Evolutionary conservation across 495 filamentous ascomycete species (phyloP), one percentile per base, ranked within the genome.

Genomic region (Lichina pygmaea): DNA sequence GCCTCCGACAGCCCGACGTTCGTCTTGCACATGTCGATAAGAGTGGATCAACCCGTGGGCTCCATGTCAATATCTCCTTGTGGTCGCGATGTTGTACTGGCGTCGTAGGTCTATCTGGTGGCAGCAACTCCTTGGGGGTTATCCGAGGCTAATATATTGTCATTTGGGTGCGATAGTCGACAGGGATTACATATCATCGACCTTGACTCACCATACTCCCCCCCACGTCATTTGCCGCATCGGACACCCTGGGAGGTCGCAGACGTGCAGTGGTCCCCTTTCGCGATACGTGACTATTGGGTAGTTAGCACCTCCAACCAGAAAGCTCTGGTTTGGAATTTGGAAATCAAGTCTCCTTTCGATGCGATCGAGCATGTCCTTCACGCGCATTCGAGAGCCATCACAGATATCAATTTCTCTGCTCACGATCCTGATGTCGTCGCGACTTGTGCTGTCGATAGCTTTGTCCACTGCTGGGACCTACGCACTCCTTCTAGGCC

Each of bases 231-330:
- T 54, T 72, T 95, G 30, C 75, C 77, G 49, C 81, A 93, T 56
- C 76, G 81, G 36, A 77, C 82, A 7, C 77, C 80, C n/a, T 93
- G 86, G 83, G 75, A 91, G 44, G 86, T 95, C 6, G 83, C 86
- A n/a, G 86, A 95, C 58, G 86, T 95, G 38, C 86, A 95, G 59
- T 95, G 86, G 86, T 92, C 82, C 6, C 86, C 86, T 11, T 93
- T 93, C 51, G 78, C 85, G 8, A 73, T 72, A 7, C 72, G 86
- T 41, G 78, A 92, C 52, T 82, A 80, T 51, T 93, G 86, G 86
- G 80, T 95, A 17, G 83, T 78, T 24, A 92, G 82, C 41, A 92
- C 86, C 3, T 83, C 81, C 31, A 93, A 93, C 54, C 85, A 93
- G 56, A 91, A 91, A 55, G 89, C 86, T 17, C 66, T 95, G 43